phyloP scores from a whole-genome alignment of 2,329 filamentous ascomycete species.

The Colletotrichum sp. region DNA sequence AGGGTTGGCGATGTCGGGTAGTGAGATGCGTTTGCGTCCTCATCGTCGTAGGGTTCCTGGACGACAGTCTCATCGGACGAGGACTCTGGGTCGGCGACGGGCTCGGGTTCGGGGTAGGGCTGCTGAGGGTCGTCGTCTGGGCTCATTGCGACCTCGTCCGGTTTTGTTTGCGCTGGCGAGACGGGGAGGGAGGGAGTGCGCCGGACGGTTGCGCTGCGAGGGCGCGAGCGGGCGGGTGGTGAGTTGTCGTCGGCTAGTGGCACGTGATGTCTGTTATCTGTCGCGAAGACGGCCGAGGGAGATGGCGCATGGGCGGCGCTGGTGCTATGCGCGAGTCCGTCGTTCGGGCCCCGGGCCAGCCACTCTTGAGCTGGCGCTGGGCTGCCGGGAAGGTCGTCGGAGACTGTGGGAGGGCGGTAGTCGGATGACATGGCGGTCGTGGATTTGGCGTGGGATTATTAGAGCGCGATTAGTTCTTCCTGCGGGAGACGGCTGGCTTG shows the following conservation, averaged over 20 bases:
- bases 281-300: not conserved
- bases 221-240: constrained; percentile 6
- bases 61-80: constrained; percentile 14
- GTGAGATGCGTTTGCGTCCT: not conserved
- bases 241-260: constrained; percentile 1
- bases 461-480: not conserved
- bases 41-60: not conserved
- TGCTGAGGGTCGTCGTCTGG: not conserved
- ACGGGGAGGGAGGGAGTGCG: not conserved
- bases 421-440: not conserved
- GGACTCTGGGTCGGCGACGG: not conserved
- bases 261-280: constrained; percentile 16
- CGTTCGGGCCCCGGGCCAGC: not conserved
- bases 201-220: constrained; percentile 14
- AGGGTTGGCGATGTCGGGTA: constrained; percentile 30
- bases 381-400: not conserved
- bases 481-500: not conserved
- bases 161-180: not conserved
- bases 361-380: not conserved
- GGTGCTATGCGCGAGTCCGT: not conserved
- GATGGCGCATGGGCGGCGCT: not conserved
- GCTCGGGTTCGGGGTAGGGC: not conserved
- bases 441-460: not conserved
- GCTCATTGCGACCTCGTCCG: not conserved
- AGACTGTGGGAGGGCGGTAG: constrained; percentile 5